Evolutionary conservation across 2,329 filamentous ascomycete genomes (phyloP), one percentile per base, ranked within the genome.

Genomic region (Penicillium janthinellum): DNA sequence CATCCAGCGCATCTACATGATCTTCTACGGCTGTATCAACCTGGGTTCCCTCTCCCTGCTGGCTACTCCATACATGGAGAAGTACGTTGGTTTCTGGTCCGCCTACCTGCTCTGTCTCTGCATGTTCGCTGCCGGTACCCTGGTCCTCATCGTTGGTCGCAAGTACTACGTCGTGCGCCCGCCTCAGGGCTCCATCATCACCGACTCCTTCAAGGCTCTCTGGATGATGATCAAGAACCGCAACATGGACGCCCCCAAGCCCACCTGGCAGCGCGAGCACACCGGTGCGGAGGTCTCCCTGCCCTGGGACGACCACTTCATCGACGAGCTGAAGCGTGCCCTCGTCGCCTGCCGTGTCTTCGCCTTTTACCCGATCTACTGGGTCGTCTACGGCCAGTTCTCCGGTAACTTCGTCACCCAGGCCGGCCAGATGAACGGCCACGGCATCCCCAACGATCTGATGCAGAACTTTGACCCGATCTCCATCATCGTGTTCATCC

Each of bases 381-480:
- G 86, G 85, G 80, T 90, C 28, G 84, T 85, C 63, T 90, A 90
- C 75, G 83, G 83, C 53, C 88, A 91, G 69, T 86, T 90, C 76
- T 85, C 84, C 55, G 84, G 81, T 73, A 90, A 88, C 77, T 83
- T 89, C 65, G 84, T 87, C 66, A 86, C 86, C 12, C 89, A 91
- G 74, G 83, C 83, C 54, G 78, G 77, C n/a, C 80, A 80, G 62
- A 85, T 86, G 89, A 68, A 83, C 55, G 84, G 88, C 2, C 81
- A 89, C 70, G 89, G 89, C 35, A 83, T 91, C 3, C 90, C 90
- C 69, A 93, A 93, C 79, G 90, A 93, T 71, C 78, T 92, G 58
- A 84, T 93, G 68, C 84, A 87, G 73, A 92, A 92, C 77, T 80
- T 93, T 42, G 88, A 92, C 74, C 89, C 90, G 5, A 85, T 93